Evolutionary conservation across 306 rosid genomes (phyloP).

Genomic region (Cicer pinnatifidum): DNA sequence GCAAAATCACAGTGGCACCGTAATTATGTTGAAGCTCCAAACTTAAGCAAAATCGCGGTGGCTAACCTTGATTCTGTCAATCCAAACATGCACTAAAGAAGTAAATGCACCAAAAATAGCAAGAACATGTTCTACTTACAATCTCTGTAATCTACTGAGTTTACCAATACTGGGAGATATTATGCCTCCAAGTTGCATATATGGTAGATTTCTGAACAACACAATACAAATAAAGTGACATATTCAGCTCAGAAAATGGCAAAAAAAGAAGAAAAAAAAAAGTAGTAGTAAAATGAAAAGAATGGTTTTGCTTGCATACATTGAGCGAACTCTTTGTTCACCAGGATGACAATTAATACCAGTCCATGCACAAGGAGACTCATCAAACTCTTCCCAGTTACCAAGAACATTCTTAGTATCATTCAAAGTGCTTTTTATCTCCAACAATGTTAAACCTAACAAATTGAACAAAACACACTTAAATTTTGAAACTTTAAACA

Average conservation of each 20-base stretch:
- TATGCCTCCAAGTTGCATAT: constrained; percentile 84
- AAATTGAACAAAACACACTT: constrained; percentile 22
- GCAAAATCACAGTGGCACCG: no score
- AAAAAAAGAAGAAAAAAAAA: background rate
- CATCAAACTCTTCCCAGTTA: constrained; percentile 77
- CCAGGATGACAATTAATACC: constrained; percentile 83
- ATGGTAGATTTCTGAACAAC: constrained; percentile 80
- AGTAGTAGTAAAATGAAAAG: constrained; percentile 18
- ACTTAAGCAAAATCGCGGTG: no score
- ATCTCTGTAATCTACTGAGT: constrained; percentile 85
- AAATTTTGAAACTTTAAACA: constrained; percentile 39
- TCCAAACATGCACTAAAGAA: background rate
- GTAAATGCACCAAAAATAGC: background rate
- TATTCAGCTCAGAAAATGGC: constrained; percentile 16
- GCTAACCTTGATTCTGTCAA: no score
- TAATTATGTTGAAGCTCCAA: no score
- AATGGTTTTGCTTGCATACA: constrained; percentile 55
- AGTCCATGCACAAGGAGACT: constrained; percentile 88
- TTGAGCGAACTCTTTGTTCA: constrained; percentile 72
- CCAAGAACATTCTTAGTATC: constrained; percentile 70
- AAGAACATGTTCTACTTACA: constrained; percentile 61
- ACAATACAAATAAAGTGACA: constrained; percentile 38
- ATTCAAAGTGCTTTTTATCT: constrained; percentile 71
- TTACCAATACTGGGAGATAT: constrained; percentile 93
- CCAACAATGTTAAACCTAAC: constrained; percentile 80